Conservation (phyloP, 2,329 filamentous ascomycete species). For the Colletotrichum simmondsii region DNA sequence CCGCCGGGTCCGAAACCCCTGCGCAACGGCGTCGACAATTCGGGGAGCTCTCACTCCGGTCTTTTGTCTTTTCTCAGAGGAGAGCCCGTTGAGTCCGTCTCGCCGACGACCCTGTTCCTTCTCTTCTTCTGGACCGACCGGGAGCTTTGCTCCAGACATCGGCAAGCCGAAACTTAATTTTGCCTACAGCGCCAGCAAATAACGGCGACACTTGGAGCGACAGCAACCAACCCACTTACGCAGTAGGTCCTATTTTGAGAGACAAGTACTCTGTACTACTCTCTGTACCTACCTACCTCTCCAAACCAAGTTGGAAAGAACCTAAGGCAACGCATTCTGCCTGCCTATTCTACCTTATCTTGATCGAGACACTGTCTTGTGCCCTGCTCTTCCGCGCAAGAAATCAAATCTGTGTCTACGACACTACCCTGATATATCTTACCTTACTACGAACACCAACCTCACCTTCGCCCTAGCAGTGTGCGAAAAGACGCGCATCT, state of each 20-base stretch:
- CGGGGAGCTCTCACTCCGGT: slow-evolving; percentile 5
- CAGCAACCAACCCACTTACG: background rate
- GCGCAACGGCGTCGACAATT: background rate
- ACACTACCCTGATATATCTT: background rate
- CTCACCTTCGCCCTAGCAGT: background rate
- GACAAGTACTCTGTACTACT: background rate
- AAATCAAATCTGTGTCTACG: background rate
- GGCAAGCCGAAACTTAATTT: slow-evolving; percentile 15
- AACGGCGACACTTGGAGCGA: background rate
- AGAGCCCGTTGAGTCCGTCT: background rate
- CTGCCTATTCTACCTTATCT: background rate
- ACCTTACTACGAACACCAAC: background rate
- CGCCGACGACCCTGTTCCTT: background rate
- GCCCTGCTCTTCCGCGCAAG: background rate
- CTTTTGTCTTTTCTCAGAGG: background rate
- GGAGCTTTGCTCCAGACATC: slow-evolving; percentile 25
- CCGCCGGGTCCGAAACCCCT: slow-evolving; percentile 21
- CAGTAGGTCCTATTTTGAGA: background rate
- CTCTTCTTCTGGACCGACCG: background rate
- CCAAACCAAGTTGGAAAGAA: background rate
- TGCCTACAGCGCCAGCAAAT: background rate
- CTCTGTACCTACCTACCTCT: background rate
- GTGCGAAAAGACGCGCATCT: slow-evolving; percentile 1
- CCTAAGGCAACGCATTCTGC: background rate
- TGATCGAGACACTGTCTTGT: background rate